These are phyloP conservation scores for Globisporangium apiculatum DNA, from an alignment of 352 stramenopile species.

Conservation along the genomic window DNA sequence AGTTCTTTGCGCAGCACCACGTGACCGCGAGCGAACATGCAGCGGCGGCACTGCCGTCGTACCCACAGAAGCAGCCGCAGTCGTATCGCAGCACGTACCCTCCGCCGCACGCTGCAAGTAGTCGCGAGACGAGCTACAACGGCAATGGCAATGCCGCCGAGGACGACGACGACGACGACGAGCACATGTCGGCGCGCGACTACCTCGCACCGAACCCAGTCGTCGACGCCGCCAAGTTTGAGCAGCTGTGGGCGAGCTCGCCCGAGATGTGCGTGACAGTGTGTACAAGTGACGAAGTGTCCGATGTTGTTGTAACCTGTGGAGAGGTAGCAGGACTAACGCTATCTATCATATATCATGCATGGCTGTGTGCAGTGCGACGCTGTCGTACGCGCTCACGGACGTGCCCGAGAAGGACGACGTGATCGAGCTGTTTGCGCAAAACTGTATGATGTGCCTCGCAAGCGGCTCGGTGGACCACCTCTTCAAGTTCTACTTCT, in stretches of 20 bases:
- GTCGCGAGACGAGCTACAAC: conserved; percentile 13
- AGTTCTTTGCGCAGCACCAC: conserved; percentile 46
- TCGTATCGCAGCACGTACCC: conserved; percentile 11
- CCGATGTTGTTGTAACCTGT: background rate
- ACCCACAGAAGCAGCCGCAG: conserved; percentile 13
- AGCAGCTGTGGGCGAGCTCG: conserved; percentile 68
- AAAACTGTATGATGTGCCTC: conserved; percentile 69
- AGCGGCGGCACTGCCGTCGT: conserved; percentile 5
- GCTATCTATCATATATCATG: too few relatives aligned
- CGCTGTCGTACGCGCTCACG: conserved; percentile 37
- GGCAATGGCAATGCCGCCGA: conserved; percentile 43
- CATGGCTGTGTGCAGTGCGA: conserved; percentile 25
- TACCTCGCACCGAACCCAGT: conserved; percentile 52
- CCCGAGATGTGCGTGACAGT: conserved; percentile 58
- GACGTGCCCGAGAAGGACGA: conserved; percentile 63
- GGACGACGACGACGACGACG: conserved; percentile 41
- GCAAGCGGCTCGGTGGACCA: conserved; percentile 65
- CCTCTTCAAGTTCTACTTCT: conserved; percentile 87
- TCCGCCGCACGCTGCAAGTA: conserved; percentile 6
- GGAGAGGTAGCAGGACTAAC: too few relatives aligned
- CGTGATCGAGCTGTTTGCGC: conserved; percentile 66
- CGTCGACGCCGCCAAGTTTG: conserved; percentile 72
- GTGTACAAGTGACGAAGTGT: background rate
- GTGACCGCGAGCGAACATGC: conserved; percentile 11
- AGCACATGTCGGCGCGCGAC: conserved; percentile 55